phyloP scores from a whole-genome alignment of 129 eudicot genomes.

The carrot (Daucus carota) region DH1_v3.0 NC_030381.2:36340001-36340500 shows the following conservation, averaged over 20 bases:
- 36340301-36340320: not conserved
- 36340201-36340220: not conserved
- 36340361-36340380: not conserved
- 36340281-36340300: not conserved
- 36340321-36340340: not conserved
- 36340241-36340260: not conserved
- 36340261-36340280: not conserved
- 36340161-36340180: not conserved
- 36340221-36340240: not conserved
- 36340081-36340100: not conserved
- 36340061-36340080: too few relatives aligned
- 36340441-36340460: not conserved
- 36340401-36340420: not conserved
- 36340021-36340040: not conserved
- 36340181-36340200: not conserved
- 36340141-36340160: not conserved
- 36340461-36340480: not conserved
- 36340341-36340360: not conserved
- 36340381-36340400: not conserved
- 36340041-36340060: not conserved
- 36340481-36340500: not conserved
- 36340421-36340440: not conserved
- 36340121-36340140: not conserved
- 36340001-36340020: not conserved
- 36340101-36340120: not conserved